Evolutionary conservation across 768 basidiomycete species (phyloP), one percentile per base, ranked within the genome.

Genomic region (Boletus pseudopeckii): DNA sequence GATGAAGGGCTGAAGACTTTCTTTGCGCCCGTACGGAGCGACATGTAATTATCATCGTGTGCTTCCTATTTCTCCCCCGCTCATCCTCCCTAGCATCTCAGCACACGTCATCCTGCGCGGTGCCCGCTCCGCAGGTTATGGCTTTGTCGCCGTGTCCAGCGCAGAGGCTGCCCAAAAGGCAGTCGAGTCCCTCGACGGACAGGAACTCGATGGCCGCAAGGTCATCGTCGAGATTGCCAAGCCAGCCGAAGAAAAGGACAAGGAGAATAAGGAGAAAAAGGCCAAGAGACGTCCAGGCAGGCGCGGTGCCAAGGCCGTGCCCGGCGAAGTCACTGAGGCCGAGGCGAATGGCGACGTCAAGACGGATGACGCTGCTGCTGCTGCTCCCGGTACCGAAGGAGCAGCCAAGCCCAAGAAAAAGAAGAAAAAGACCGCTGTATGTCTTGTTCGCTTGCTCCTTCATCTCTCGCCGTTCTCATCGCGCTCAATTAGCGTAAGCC

Each of bases 1-100:
- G 90, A 92, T 80, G 88, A 92, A 76, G 90, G 90, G 84, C 87
- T 96, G 77, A 89, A 84, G 86, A 77, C 89, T 74, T 88, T 96
- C 81, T 96, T 95, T 80, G 87, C 80, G 74, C 88, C 88, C 70
- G 86, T 92, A 69, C 79, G 82, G 74, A 82, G 76, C 78, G 91
- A 92, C 74, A 86, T 95, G 93, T 95, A 79, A 68, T 87, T 83
- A 13, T 17, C 65, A 36, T 18, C 47, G n/a, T 9, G 36, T 48
- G 49, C 37, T 36, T 46, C 45, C 44, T 48, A 15, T n/a, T 15
- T 48, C 15, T 14, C 22, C 45, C 9, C 36, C 44, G 45, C 62
- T 61, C 48, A 65, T 30, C 53, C 38, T 57, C 54, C 56, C 55
- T 53, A 95, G 92, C 68, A 74, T 90, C 65, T 85, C 90, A 60